These are phyloP conservation scores for Lepiota brunneoincarnata DNA, from an alignment of 768 basidiomycete genomes.

Conservation along the genomic window DNA sequence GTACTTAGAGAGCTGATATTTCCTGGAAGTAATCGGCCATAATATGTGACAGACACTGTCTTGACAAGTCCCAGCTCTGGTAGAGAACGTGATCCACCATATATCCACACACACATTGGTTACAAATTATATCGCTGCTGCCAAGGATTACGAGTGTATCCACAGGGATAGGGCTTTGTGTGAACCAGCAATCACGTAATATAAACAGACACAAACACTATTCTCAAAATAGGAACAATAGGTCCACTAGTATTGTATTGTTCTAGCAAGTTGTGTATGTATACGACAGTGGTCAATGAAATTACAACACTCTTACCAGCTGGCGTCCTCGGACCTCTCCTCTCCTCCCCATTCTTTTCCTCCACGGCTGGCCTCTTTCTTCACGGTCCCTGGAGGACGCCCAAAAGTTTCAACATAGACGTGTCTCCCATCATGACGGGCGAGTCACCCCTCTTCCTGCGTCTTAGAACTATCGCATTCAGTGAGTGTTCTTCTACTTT, in stretches of 20 bases:
- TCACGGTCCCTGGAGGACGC: constrained; percentile 6
- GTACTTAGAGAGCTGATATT: too few relatives aligned
- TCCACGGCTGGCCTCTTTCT: constrained; percentile 1
- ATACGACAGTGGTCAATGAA: background rate
- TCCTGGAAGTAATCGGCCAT: too few relatives aligned
- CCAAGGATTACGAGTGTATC: too few relatives aligned
- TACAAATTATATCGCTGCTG: too few relatives aligned
- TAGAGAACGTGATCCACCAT: too few relatives aligned
- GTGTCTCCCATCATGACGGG: background rate
- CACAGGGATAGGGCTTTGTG: too few relatives aligned
- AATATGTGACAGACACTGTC: too few relatives aligned
- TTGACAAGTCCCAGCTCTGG: too few relatives aligned
- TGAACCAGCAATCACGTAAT: background rate
- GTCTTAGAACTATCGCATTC: constrained; percentile 14
- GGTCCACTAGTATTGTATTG: background rate
- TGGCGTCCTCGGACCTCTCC: background rate
- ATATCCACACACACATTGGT: too few relatives aligned
- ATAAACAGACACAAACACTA: background rate
- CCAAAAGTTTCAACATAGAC: background rate
- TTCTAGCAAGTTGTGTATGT: background rate
- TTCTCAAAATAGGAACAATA: constrained; percentile 11
- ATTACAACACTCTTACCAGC: background rate
- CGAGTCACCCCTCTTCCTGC: constrained; percentile 13
- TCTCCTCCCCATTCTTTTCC: background rate
- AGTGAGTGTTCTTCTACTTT: constrained; percentile 6